phyloP scores from a whole-genome alignment of 441 rosid species.

The Cnidoscolus chayamansa region DNA sequence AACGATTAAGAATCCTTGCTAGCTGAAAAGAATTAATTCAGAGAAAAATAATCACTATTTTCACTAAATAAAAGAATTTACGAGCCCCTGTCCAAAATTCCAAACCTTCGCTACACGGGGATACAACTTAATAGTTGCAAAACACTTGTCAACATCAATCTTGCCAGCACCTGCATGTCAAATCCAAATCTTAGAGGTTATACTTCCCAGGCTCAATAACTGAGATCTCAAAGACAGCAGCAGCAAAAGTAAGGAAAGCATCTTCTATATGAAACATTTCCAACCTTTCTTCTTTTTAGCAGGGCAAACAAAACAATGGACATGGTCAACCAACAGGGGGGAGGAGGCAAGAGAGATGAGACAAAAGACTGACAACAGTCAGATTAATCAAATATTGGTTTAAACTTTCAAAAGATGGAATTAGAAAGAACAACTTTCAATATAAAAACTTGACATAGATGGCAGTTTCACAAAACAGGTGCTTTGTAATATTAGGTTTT shows the following conservation, averaged over 20 bases:
- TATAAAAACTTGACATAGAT: conserved; percentile 1
- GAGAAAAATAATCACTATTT: conserved; percentile 7
- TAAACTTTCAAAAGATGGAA: background rate
- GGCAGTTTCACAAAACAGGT: conserved; percentile 8
- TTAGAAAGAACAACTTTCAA: background rate
- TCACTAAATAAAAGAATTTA: conserved; percentile 8
- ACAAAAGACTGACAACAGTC: background rate
- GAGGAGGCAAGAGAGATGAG: background rate
- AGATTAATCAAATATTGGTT: background rate
- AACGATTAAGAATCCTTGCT: conserved; percentile 79
- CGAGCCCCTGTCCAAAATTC: conserved; percentile 8
- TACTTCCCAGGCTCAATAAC: background rate
- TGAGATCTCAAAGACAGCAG: background rate
- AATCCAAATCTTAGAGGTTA: conserved; percentile 9
- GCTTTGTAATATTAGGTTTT: background rate
- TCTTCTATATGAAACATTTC: background rate
- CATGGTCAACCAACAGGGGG: background rate
- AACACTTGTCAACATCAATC: conserved; percentile 78
- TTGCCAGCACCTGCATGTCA: conserved; percentile 65
- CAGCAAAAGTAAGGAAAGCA: background rate
- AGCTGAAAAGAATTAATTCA: conserved; percentile 44
- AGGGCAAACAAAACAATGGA: background rate
- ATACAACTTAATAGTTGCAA: conserved; percentile 69
- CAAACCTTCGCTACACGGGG: conserved; percentile 77
- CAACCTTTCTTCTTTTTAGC: background rate